Evolutionary conservation across 2,329 filamentous ascomycete species (phyloP), one percentile per base, ranked within the genome.

Genomic region (Fulvia fulva): DNA sequence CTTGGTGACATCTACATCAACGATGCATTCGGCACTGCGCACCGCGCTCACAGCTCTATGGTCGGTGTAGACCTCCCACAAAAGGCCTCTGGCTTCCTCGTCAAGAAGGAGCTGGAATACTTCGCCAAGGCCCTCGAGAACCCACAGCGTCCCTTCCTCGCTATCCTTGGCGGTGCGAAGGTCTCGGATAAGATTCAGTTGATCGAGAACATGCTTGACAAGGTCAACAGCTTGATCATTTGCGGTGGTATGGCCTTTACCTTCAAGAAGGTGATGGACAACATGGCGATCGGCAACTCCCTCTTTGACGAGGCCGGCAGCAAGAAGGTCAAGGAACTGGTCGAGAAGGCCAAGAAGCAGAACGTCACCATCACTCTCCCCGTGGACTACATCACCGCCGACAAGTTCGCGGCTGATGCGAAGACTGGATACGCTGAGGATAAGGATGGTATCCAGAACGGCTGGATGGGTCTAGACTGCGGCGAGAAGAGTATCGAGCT

Each of bases 91-190:
- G 94, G 94, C 63, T 99, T 97, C 87, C 87, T 99, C 72, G 91
- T 99, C 83, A 99, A 99, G 89, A 99, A 97, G 84, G 94, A 99
- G 80, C 89, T 99, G 64, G 94, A 99, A 75, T 99, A 99, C 87
- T 99, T 99, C 75, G 94, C 94, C 65, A 86, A 97, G 82, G 94
- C 91, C 41, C 89, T 99, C 62, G 94, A 99, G 82, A 86, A 84
- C 70, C 94, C 94, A 62, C 83, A 95, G 81, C 87, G 93, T 57
- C 94, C 94, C 62, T 99, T 99, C 89, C 87, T 99, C 55, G 95
- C 94, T 75, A 99, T 99, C 74, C 89, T 99, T 55, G 94, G 94
- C 70, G 94, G 94, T 68, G 91, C 94, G 76, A 99, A 99, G 85
- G 91, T 99, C 68, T 95, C 91, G 46, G 94, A 99, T 85, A 99